Evolutionary conservation across 2,329 filamentous ascomycete species (phyloP).

Genomic region (Ilyonectria destructans): DNA sequence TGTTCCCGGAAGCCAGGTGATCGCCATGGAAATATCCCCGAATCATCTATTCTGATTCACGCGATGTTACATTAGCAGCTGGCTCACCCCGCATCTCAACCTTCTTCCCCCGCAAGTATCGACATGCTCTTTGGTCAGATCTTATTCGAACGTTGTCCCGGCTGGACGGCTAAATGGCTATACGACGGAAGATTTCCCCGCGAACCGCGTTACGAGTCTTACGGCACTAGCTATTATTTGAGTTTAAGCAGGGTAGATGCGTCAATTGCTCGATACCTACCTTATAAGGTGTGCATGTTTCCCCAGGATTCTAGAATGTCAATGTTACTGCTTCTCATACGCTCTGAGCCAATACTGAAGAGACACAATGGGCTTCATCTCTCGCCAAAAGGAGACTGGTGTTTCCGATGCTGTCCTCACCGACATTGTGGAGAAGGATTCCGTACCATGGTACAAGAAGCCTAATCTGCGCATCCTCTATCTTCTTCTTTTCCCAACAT

Average conservation of each 20-base stretch:
- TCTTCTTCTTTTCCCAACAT: conserved; percentile 67
- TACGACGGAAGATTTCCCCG: conserved; percentile 3
- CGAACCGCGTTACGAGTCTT: neutral
- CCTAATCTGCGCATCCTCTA: conserved; percentile 68
- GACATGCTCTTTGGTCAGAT: conserved; percentile 8
- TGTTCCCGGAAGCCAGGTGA: neutral
- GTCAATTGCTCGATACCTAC: neutral
- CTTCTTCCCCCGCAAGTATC: neutral
- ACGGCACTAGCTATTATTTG: neutral
- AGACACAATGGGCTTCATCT: conserved; percentile 16
- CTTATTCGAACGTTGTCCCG: neutral
- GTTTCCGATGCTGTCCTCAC: conserved; percentile 47
- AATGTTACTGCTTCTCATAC: neutral
- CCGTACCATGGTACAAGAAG: conserved; percentile 68
- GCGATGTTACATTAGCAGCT: neutral
- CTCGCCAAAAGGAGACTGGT: conserved; percentile 25
- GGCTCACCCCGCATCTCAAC: conserved; percentile 7
- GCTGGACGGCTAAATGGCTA: conserved; percentile 21
- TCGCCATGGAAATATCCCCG: conserved; percentile 1
- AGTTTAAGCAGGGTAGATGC: neutral
- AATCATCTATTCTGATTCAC: neutral
- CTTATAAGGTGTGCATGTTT: neutral
- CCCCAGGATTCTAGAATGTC: neutral
- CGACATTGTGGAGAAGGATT: conserved; percentile 52
- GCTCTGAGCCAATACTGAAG: neutral